phyloP scores from a whole-genome alignment of 2,329 filamentous ascomycete genomes.

The Ascochyta viciae-villosae region DNA sequence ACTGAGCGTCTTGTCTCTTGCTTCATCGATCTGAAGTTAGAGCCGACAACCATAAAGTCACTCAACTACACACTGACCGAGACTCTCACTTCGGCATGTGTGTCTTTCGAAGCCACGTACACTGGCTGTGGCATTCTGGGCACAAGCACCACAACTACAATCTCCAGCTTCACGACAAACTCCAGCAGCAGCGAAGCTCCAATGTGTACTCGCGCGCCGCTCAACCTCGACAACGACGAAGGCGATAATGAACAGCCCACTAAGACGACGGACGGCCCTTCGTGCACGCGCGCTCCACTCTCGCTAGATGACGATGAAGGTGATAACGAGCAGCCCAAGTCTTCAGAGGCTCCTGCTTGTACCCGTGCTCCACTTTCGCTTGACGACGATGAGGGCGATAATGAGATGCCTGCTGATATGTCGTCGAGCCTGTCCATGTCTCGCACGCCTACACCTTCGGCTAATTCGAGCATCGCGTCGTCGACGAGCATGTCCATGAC shows the following conservation, averaged over 20 bases:
- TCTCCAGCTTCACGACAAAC: slow-evolving; percentile 7
- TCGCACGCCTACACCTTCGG: background rate
- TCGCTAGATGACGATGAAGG: slow-evolving; percentile 42
- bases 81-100: slow-evolving; percentile 26
- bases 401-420: slow-evolving; percentile 6
- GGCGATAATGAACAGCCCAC: slow-evolving; percentile 30
- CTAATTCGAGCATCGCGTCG: background rate
- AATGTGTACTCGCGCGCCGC: slow-evolving; percentile 27
- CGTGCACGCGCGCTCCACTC: slow-evolving; percentile 32
- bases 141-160: slow-evolving; percentile 22
- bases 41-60: slow-evolving; percentile 15
- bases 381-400: slow-evolving; percentile 39
- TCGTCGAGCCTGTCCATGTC: background rate
- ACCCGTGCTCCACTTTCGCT: slow-evolving; percentile 29
- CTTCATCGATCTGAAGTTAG: slow-evolving; percentile 15
- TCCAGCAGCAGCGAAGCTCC: slow-evolving; percentile 15
- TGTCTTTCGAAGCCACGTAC: slow-evolving; percentile 20
- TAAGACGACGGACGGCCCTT: background rate
- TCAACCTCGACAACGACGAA: slow-evolving; percentile 38
- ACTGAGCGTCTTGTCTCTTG: slow-evolving; percentile 32
- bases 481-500: background rate
- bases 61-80: slow-evolving; percentile 18
- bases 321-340: slow-evolving; percentile 24
- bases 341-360: background rate
- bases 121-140: slow-evolving; percentile 25